phyloP scores from a whole-genome alignment of 129 eudicot genomes.

The Chrysanthemum makinoi region DNA sequence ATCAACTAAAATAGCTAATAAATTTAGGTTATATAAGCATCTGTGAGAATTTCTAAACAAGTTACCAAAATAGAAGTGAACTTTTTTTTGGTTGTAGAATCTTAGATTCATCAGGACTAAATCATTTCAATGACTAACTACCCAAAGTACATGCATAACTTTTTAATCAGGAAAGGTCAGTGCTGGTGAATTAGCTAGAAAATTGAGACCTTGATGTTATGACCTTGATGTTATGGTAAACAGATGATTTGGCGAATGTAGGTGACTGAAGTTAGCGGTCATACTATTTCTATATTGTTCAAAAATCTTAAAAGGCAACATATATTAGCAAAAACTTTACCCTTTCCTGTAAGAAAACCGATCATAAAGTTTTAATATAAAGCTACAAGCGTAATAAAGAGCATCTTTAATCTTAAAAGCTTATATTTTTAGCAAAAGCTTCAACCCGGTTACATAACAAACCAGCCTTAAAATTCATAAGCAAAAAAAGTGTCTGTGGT shows the following conservation, averaged over 20 bases:
- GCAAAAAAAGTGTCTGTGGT: neutral
- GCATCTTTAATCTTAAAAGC: neutral
- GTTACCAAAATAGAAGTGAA: neutral
- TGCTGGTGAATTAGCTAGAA: neutral
- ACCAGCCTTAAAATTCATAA: neutral
- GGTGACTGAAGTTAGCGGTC: neutral
- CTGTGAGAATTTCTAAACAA: neutral
- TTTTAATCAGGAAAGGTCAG: neutral
- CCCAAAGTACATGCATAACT: neutral
- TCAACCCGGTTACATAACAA: neutral
- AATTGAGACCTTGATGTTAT: neutral
- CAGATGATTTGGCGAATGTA: too few relatives aligned
- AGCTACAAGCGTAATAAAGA: too few relatives aligned
- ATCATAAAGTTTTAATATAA: neutral
- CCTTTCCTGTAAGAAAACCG: neutral
- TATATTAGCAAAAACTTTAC: constrained; percentile 1
- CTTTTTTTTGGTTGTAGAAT: neutral
- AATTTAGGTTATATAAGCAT: neutral
- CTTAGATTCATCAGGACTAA: neutral
- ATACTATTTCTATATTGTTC: neutral
- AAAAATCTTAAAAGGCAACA: neutral
- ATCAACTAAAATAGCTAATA: neutral
- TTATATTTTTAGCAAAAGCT: neutral
- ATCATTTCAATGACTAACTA: neutral
- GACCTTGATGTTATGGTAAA: neutral